Base-by-base conservation (phyloP, 768 basidiomycete genomes). In the Lactifluus pinguis region DNA sequence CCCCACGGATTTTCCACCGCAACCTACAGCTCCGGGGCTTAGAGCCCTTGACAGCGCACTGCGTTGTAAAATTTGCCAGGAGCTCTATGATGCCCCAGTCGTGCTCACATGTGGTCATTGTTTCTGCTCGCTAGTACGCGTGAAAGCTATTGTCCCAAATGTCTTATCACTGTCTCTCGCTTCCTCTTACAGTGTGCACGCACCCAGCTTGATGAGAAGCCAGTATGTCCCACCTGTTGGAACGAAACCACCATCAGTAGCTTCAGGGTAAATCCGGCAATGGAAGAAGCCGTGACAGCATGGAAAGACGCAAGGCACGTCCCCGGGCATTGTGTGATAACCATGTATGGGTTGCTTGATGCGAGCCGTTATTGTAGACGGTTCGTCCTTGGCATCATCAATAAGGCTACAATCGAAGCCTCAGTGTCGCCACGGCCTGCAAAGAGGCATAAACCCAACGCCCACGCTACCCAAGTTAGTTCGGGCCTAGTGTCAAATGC, bases 31-130 rank as follows among this genome's bases (percentile, higher is more conserved):
- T 17, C 66, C 68, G 8, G 69, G 71, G 14, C 68, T 77, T 6
- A 58, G 65, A 19, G 68, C 68, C 13, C 68, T 77, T 36, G 76
- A 77, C 64, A 63, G 66, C 45, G 68, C 72, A 6, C 58, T 76
- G 29, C 68, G 73, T 42, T 78, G 76, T 60, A 72, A 73, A 38
- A 76, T 78, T 44, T 78, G 76, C 63, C 74, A 75, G 63, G 74
- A 76, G 39, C 67, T 73, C 17, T 74, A 72, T 55, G 65, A 63
- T 1, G 74, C 67, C 6, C 76, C 76, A 4, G 75, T 78, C 55
- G 66, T 70, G 36, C 71, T 78, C 41, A 58, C 69, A 6, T 77
- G 76, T 63, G 76, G 76, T 14, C 76, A 78, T 59, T 71, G 72
- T 3, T 78, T 77, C 68, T 78, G 76, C 67, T 72, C 70, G 21